Evolutionary conservation across 73 alveolate genomes (phyloP).

Genomic region (Paramecium sonneborni): DNA sequence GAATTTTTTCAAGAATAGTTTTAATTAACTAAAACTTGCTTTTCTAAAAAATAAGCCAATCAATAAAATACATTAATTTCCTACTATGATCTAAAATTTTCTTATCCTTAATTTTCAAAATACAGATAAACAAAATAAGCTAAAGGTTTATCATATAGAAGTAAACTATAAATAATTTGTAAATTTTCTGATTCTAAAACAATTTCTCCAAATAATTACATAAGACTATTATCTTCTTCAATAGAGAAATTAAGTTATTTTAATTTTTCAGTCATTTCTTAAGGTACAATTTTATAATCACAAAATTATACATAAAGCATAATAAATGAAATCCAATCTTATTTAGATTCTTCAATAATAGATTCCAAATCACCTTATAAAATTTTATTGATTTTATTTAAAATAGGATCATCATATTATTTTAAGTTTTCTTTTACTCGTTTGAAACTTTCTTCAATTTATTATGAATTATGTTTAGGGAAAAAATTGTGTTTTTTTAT

Average conservation of each 20-base stretch:
- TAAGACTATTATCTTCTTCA: not conserved
- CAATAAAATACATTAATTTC: not conserved
- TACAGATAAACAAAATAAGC: not conserved
- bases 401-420: not conserved
- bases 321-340: not conserved
- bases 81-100: not conserved
- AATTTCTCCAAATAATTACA: not conserved
- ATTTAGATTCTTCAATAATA: not conserved
- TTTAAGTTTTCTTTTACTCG: not conserved
- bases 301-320: not conserved
- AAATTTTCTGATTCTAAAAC: not conserved
- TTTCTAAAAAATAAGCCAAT: not conserved
- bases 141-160: not conserved
- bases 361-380: not conserved
- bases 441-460: not conserved
- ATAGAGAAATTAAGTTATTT: not conserved
- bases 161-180: not conserved
- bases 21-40: not conserved
- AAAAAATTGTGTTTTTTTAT: not conserved
- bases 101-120: not conserved
- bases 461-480: not conserved
- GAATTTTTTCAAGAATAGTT: not conserved
- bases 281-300: not conserved
- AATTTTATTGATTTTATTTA: not conserved
- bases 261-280: not conserved